Conservation (phyloP, 2,329 filamentous ascomycete species). For the Magnaporthales sp. region DNA sequence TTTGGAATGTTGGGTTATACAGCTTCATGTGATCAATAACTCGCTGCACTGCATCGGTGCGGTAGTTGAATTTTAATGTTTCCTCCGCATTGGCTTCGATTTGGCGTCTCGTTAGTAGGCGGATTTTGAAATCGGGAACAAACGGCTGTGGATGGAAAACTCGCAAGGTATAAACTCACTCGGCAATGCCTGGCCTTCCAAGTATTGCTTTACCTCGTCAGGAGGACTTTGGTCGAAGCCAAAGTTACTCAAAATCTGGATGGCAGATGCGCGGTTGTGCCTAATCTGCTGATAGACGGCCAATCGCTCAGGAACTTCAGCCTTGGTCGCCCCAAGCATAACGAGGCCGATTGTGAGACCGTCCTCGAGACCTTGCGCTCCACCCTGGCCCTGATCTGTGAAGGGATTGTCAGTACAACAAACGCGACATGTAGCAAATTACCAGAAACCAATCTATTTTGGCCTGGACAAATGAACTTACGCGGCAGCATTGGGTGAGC, state of each 20-base stretch:
- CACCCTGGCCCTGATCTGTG: slow-evolving; percentile 19
- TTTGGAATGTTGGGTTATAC: neutral
- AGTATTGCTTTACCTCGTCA: neutral
- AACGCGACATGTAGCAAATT: too few relatives aligned
- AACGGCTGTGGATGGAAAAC: neutral
- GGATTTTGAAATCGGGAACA: too few relatives aligned
- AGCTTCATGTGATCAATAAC: neutral
- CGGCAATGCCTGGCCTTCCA: neutral
- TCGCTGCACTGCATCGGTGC: neutral
- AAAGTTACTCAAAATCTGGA: slow-evolving; percentile 20
- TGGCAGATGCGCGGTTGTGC: slow-evolving; percentile 14
- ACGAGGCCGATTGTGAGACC: slow-evolving; percentile 14
- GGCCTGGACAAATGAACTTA: neutral
- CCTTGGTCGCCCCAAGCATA: slow-evolving; percentile 9
- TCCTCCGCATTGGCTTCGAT: neutral
- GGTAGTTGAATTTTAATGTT: neutral
- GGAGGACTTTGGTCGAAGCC: slow-evolving; percentile 14
- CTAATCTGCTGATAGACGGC: slow-evolving; percentile 15
- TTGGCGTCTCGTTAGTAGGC: neutral
- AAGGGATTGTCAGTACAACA: neutral
- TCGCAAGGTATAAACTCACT: neutral
- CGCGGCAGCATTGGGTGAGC: slow-evolving; percentile 1
- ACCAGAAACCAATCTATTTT: neutral
- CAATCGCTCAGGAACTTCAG: slow-evolving; percentile 11
- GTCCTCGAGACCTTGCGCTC: slow-evolving; percentile 18